Conservation (phyloP, 2,329 filamentous ascomycete genomes). For the Didymosphaeria variabile region DNA sequence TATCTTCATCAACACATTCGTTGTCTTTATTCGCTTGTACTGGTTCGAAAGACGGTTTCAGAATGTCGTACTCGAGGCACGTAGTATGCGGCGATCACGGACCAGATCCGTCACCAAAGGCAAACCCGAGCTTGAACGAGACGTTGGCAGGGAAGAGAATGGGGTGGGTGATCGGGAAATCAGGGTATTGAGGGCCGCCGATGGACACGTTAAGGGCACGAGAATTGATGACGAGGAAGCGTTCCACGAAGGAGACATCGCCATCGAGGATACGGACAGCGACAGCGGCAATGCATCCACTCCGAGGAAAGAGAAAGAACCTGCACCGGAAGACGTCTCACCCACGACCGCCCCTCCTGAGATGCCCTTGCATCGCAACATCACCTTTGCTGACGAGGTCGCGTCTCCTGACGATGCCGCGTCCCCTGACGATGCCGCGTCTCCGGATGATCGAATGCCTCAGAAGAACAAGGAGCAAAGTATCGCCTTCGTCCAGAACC, state of each 20-base stretch:
- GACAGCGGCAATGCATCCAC: slow-evolving; percentile 25
- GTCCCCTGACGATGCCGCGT: slow-evolving; percentile 71
- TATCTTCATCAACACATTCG: slow-evolving; percentile 64
- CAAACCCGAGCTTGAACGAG: slow-evolving; percentile 56
- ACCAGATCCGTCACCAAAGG: slow-evolving; percentile 64
- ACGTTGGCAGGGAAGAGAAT: slow-evolving; percentile 61
- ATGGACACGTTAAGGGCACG: slow-evolving; percentile 62
- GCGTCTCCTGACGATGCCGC: slow-evolving; percentile 66
- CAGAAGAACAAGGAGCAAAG: slow-evolving; percentile 74
- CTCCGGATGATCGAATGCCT: slow-evolving; percentile 65
- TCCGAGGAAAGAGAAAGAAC: slow-evolving; percentile 3
- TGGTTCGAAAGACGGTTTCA: slow-evolving; percentile 99
- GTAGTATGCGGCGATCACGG: slow-evolving; percentile 70
- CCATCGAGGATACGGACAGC: slow-evolving; percentile 53
- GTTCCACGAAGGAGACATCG: slow-evolving; percentile 51
- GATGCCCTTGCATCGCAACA: slow-evolving; percentile 56
- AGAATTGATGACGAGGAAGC: slow-evolving; percentile 62
- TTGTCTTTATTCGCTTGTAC: slow-evolving; percentile 92
- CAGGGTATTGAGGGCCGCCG: slow-evolving; percentile 68
- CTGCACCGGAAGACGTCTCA: slow-evolving; percentile 25
- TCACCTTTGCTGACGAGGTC: slow-evolving; percentile 75
- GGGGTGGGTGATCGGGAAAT: slow-evolving; percentile 74
- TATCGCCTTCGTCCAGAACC: slow-evolving; percentile 86
- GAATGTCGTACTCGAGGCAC: slow-evolving; percentile 78
- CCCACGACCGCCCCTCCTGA: slow-evolving; percentile 20